These are phyloP conservation scores for Oropetium thomaeum DNA, from an alignment of 176 grass and related monocot species.

Conservation along the genomic window DNA sequence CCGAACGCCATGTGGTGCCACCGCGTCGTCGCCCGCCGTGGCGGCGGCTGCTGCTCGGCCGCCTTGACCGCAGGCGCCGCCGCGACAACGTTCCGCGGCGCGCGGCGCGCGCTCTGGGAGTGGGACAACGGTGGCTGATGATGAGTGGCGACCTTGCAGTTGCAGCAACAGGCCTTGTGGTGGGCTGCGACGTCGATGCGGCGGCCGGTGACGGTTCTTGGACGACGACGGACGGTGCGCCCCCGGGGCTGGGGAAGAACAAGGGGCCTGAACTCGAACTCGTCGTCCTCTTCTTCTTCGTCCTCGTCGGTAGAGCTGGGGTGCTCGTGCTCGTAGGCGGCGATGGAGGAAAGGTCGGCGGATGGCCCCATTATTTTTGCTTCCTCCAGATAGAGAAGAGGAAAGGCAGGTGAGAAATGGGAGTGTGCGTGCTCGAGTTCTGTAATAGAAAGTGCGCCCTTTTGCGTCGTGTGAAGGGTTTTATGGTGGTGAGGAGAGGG, in stretches of 20 bases:
- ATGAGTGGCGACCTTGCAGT: neutral
- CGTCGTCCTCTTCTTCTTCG: neutral
- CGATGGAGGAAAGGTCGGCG: conserved; percentile 16
- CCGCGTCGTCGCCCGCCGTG: conserved; percentile 31
- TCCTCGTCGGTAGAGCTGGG: neutral
- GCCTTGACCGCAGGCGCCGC: neutral
- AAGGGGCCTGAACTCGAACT: conserved; percentile 33
- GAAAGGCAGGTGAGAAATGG: neutral
- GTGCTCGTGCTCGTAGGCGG: neutral
- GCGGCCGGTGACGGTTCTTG: conserved; percentile 1
- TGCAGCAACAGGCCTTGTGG: too few species aligned
- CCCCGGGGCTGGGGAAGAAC: neutral
- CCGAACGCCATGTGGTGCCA: conserved; percentile 57
- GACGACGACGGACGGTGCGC: neutral
- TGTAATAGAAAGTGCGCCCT: neutral
- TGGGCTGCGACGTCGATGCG: neutral
- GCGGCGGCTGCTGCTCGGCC: neutral
- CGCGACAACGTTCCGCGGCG: neutral
- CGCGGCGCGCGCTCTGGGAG: neutral
- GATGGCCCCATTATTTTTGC: conserved; percentile 10
- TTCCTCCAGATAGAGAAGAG: neutral
- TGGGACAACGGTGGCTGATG: neutral
- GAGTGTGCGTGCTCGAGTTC: neutral
- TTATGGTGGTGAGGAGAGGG: neutral
- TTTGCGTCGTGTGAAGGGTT: conserved; percentile 17